Base-by-base conservation (phyloP, 2,329 filamentous ascomycete genomes). In the Aspergillus intermedius region DNA sequence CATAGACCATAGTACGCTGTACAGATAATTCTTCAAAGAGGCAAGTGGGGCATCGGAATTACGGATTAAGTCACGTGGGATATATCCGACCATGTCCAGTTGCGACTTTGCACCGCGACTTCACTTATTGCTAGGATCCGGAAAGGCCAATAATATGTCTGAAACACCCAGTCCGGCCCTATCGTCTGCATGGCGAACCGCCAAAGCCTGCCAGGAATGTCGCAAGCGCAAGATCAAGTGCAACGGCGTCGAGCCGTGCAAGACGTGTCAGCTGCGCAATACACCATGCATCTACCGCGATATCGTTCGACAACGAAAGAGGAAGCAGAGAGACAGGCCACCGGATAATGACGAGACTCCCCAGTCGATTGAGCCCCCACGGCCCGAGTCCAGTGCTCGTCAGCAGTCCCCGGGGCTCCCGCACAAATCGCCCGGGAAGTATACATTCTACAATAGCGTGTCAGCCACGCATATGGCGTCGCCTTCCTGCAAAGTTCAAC, bases 391-490 rank as follows among this genome's bases (percentile, higher is more conserved):
- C 15, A 49, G 49, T 17, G n/a, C 48, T 28, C 53, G 17, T 43
- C 52, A 34, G 40, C 45, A 7, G 7, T 59, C 60, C 12, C 54
- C 59, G 1, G 55, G 44, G 9, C 35, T 49, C 5, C 17, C 49
- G 10, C 58, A 54, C 30, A 40, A 40, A 40, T 42, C 51, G 9
- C 37, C 49, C 15, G 51, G 51, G n/a, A 52, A 49, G 5, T 54
- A 57, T 40, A 53, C 59, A 39, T 62, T 68, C 44, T 69, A 71
- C 46, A 70, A 66, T 49, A 75, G 73, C 48, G 73, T 75, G n/a
- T 71, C 72, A 3, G 73, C 73, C 17, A 74, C 71, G 7, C 73
- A 75, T 53, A 67, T 70, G 55, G 64, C 71, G 22, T 73, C 72
- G 1, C 68, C 73, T 1, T 74, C 70, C 17, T 72, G 70, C 49